Conservation (phyloP, 495 filamentous ascomycete genomes). For the Penicillium longicatenatum region DNA sequence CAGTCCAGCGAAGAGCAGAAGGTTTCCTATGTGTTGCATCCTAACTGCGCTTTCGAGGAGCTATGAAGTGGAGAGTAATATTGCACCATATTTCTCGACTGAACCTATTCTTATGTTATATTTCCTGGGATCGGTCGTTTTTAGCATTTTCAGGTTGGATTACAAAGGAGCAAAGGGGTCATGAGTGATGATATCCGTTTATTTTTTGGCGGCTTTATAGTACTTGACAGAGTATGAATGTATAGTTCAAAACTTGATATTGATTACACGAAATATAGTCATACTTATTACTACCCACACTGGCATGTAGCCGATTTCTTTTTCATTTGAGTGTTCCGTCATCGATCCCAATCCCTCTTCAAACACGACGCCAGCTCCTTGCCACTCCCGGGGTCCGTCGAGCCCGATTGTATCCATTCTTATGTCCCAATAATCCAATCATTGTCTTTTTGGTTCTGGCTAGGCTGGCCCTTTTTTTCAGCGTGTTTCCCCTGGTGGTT, state of each 20-base stretch:
- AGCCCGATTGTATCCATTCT: not conserved
- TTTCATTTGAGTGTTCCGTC: too few relatives aligned
- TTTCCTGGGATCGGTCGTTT: slow-evolving; percentile 18
- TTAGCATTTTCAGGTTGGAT: slow-evolving; percentile 33
- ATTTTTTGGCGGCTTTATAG: slow-evolving; percentile 13
- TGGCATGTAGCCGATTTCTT: too few relatives aligned
- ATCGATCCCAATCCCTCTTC: too few relatives aligned
- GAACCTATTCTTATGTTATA: slow-evolving; percentile 13
- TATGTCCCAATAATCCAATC: not conserved
- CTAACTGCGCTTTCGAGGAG: slow-evolving; percentile 86
- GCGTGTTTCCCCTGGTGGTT: not conserved
- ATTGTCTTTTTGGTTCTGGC: not conserved
- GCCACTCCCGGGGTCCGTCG: too few relatives aligned
- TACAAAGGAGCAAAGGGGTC: slow-evolving; percentile 30
- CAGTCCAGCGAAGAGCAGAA: slow-evolving; percentile 46
- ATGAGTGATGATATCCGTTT: slow-evolving; percentile 39
- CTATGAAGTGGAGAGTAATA: slow-evolving; percentile 29
- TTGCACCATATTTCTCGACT: slow-evolving; percentile 7
- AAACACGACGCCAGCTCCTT: too few relatives aligned
- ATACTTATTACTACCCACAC: too few relatives aligned
- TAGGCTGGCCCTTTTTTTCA: not conserved
- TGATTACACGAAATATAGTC: not conserved
- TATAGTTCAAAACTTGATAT: slow-evolving; percentile 13
- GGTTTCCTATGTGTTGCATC: slow-evolving; percentile 88
- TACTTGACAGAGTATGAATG: slow-evolving; percentile 20